Evolutionary conservation across 1,139 yeast species (phyloP).

Genomic region (Yamadazyma sp.): DNA sequence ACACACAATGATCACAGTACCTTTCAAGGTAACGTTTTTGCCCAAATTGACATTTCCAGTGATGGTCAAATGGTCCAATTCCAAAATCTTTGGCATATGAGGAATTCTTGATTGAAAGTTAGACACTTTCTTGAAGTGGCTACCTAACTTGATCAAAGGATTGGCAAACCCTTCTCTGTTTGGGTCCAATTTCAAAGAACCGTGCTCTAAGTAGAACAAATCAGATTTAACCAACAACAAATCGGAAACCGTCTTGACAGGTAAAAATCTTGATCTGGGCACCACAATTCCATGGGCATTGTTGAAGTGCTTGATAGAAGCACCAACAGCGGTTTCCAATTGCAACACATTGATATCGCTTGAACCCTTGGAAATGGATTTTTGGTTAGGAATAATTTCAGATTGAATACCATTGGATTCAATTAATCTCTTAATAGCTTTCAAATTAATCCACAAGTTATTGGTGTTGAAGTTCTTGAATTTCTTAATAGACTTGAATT

Average conservation of each 20-base stretch:
- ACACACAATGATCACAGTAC: conserved; percentile 96
- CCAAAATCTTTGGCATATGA: conserved; percentile 94
- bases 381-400: conserved; percentile 94
- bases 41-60: conserved; percentile 96
- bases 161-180: conserved; percentile 84
- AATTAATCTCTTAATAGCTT: conserved; percentile 89
- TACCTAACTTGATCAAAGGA: conserved; percentile 93
- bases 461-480: conserved; percentile 98
- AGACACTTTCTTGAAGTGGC: conserved; percentile 92
- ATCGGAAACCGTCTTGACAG: conserved; percentile 97
- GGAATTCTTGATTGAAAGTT: conserved; percentile 89
- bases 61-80: conserved; percentile 93
- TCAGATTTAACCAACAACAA: conserved; percentile 94
- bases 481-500: conserved; percentile 95
- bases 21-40: conserved; percentile 86
- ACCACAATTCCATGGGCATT: conserved; percentile 98
- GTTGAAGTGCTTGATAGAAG: conserved; percentile 93
- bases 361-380: conserved; percentile 75
- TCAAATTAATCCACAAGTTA: conserved; percentile 94
- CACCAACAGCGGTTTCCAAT: conserved; percentile 98
- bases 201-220: conserved; percentile 86
- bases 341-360: conserved; percentile 84
- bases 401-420: conserved; percentile 80
- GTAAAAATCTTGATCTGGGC: conserved; percentile 96
- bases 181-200: conserved; percentile 82